A percentile compares a stretch with the other conserved stretches of the same genome.
Evolutionary conservation across 2,329 filamentous ascomycete species (phyloP).

Genomic region (Rhynchosporium graminicola): DNA sequence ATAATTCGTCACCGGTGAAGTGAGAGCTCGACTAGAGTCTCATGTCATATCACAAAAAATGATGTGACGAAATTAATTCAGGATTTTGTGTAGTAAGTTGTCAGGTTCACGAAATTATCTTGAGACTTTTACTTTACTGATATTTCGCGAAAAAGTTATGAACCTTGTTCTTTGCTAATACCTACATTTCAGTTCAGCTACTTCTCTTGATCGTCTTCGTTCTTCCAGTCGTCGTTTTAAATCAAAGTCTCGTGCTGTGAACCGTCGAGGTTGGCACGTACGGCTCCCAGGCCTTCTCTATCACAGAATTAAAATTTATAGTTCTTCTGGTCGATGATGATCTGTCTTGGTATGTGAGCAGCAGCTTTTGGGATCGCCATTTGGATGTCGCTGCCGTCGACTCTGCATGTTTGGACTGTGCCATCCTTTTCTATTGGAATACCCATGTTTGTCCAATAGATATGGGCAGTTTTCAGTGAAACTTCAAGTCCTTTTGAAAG

Average conservation of each 20-base stretch:
- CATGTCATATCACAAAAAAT: no score
- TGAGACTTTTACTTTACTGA: no score
- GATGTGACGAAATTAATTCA: no score
- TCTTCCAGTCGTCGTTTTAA: constrained; percentile 26
- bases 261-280: constrained; percentile 46
- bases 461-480: constrained; percentile 38
- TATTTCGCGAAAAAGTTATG: no score
- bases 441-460: constrained; percentile 55
- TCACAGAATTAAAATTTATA: constrained; percentile 46
- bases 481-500: constrained; percentile 50
- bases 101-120: no score
- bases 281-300: constrained; percentile 47
- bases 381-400: constrained; percentile 50
- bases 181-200: constrained; percentile 55
- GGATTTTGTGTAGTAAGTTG: no score
- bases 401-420: constrained; percentile 33
- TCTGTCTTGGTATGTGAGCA: constrained; percentile 53
- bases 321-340: constrained; percentile 34
- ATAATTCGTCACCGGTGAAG: no score
- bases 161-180: constrained; percentile 40
- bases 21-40: no score
- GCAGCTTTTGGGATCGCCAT: constrained; percentile 47
- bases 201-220: constrained; percentile 19
- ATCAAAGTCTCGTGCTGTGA: constrained; percentile 41
- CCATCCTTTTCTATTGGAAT: constrained; percentile 30